phyloP scores from a whole-genome alignment of 257 asterid genomes.

The Gynochthodes officinalis region DNA sequence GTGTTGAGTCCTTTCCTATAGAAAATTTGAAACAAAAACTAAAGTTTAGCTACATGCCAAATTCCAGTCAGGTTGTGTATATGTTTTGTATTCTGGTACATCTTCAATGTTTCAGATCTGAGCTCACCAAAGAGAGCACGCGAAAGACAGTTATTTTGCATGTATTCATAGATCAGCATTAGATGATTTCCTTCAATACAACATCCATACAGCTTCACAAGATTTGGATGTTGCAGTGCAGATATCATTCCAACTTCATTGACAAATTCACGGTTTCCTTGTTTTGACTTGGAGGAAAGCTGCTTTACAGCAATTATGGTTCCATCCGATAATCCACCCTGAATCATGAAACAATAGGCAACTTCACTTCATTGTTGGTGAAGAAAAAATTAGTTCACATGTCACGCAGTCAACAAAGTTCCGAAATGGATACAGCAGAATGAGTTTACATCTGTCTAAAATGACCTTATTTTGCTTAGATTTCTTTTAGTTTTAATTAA shows the following conservation, averaged over 20 bases:
- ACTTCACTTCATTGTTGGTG: background rate
- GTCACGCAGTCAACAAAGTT: background rate
- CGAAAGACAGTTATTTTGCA: conserved; percentile 81
- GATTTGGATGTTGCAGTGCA: conserved; percentile 72
- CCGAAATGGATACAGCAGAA: background rate
- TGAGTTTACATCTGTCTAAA: background rate
- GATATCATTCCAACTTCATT: conserved; percentile 92
- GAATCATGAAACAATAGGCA: conserved; percentile 12
- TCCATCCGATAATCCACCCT: conserved; percentile 85
- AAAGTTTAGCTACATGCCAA: background rate
- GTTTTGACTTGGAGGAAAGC: conserved; percentile 84
- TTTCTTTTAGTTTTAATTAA: no score
- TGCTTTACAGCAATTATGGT: conserved; percentile 87
- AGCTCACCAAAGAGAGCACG: conserved; percentile 77
- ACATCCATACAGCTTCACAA: conserved; percentile 87
- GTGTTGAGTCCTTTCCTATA: conserved; percentile 44
- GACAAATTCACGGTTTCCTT: conserved; percentile 85
- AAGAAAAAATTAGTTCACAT: background rate
- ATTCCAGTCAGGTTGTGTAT: no score
- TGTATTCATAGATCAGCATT: conserved; percentile 71
- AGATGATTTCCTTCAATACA: conserved; percentile 85
- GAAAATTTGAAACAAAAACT: conserved; percentile 4
- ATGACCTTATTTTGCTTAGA: background rate
- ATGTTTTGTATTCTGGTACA: background rate
- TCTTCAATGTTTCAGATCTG: conserved; percentile 5